Evolutionary conservation across 305 asterid genomes (phyloP), one percentile per base, ranked within the genome.

Genomic region (Solanum hybrid): DNA sequence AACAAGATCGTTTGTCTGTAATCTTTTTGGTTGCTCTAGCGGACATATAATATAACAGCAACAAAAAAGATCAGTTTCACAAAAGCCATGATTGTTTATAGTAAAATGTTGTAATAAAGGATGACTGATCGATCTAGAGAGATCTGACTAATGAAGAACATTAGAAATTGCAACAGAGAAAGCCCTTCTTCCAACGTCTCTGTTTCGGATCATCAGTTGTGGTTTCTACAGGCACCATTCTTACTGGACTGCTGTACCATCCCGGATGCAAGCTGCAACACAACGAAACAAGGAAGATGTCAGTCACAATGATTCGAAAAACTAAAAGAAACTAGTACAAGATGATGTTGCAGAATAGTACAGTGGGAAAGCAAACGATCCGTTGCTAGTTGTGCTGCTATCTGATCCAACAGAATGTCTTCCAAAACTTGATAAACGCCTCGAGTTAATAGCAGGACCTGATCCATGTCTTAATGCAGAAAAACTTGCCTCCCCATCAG

Each of bases 311-410:
- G 31, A 68, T 36, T 26, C 7, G 32, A 51, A 11, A 41, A 65
- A 61, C 33, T 31, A 2, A 84, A 31, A n/a, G 76, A 84, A 51
- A 10, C 76, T 85, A 85, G 77, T 38, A 41, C n/a, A 38, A 38
- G 39, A 17, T 1, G 38, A 87, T 10, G 81, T 37, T 45, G 45
- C 29, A 88, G 70, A 89, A 79, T 29, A 68, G 92, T 96, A 98
- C 99, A 98, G 89, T 89, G 99, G 99, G 92, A 97, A 97, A 7
- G 98, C 98, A 61, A 96, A 97, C 36, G 99, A 97, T 77, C 95
- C 92, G 45, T 93, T 89, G 39, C 99, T 97, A 78, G 98, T 91
- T 31, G 98, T 89, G 91, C 99, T 96, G 91, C 96, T 93, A 90
- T 96, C 99, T 1, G 99, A 97, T 87, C 99, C 95, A 90, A 92